Percentiles rank a stretch among this genome's conserved stretches.
Conservation (phyloP, 2,329 filamentous ascomycete species). For the Penicillium sp. region DNA sequence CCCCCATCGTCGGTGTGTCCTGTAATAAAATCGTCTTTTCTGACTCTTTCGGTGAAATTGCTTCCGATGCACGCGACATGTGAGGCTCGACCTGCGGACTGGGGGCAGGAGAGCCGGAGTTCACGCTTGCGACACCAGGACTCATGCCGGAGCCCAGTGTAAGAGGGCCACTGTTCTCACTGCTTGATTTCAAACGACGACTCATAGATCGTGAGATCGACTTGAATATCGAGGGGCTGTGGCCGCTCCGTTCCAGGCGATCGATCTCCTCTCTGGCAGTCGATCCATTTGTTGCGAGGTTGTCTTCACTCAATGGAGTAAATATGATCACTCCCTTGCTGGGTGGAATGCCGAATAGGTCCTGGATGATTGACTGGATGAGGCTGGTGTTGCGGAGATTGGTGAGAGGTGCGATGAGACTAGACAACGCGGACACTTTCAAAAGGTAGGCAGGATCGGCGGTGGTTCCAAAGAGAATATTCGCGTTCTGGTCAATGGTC, state of each 20-base stretch:
- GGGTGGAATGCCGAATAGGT: slow-evolving; percentile 66
- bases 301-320: slow-evolving; percentile 67
- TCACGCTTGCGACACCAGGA: not conserved
- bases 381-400: slow-evolving; percentile 82
- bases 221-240: slow-evolving; percentile 44
- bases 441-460: slow-evolving; percentile 80
- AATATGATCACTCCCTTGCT: slow-evolving; percentile 74
- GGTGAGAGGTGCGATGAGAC: slow-evolving; percentile 68
- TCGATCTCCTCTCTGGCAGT: slow-evolving; percentile 71
- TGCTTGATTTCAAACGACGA: slow-evolving; percentile 35
- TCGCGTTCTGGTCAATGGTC: slow-evolving; percentile 72
- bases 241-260: slow-evolving; percentile 52
- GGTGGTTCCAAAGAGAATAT: slow-evolving; percentile 72
- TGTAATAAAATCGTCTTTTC: not conserved
- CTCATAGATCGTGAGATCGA: slow-evolving; percentile 41
- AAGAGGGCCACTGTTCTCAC: slow-evolving; percentile 27
- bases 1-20: not conserved
- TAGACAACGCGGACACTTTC: slow-evolving; percentile 69
- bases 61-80: not conserved
- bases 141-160: slow-evolving; percentile 23
- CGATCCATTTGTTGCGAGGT: slow-evolving; percentile 68
- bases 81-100: not conserved
- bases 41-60: not conserved
- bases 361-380: slow-evolving; percentile 73
- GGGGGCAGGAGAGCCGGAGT: not conserved